Base-by-base conservation (phyloP, 2,329 filamentous ascomycete species). In the Colletotrichum tamarilloi region DNA sequence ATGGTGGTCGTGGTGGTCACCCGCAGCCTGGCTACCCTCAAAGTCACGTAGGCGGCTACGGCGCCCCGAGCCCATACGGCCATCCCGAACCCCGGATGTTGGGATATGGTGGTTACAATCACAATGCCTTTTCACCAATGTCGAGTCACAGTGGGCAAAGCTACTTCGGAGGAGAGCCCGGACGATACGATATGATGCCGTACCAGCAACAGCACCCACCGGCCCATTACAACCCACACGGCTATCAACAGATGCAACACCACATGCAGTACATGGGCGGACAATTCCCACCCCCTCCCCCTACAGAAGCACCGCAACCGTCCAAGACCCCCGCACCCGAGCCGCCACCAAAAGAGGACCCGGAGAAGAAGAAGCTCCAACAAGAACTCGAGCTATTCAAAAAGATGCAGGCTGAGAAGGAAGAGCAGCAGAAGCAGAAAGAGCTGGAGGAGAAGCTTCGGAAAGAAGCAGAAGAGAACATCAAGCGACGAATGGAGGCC, bases 361-460 rank as follows among this genome's bases (percentile, higher is more conserved):
- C 88, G 1, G 88, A 92, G 68, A 90, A 90, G 77, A 84, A 92
- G 74, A 85, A 85, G n/a, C 87, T 92, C 69, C 87, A 92, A 74
- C 87, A 89, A 74, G 87, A 92, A 76, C 81, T 94, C 19, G 85
- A 86, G 14, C 82, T 83, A 11, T 84, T 89, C 56, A 85, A 89
- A 74, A 82, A 81, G 4, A 84, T 84, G 35, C 82, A 87, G 69
- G 85, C 84, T 35, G 83, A 81, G 74, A 84, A 82, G 73, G 87
- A 86, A 65, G 85, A 85, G 12, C 84, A 83, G 11, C 84, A 86
- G 42, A 84, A 81, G 76, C 82, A 85, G 68, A 81, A 81, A 5
- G 84, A 86, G 62, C 74, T 85, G 0, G 86, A 88, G 73, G 82
- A 81, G 12, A 82, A 84, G 75, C 87, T 84, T 28, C 83, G 85